These are phyloP conservation scores for Rhynchospora pubera DNA, from an alignment of 176 grass and related monocot genomes.

Conservation along the genomic window DNA sequence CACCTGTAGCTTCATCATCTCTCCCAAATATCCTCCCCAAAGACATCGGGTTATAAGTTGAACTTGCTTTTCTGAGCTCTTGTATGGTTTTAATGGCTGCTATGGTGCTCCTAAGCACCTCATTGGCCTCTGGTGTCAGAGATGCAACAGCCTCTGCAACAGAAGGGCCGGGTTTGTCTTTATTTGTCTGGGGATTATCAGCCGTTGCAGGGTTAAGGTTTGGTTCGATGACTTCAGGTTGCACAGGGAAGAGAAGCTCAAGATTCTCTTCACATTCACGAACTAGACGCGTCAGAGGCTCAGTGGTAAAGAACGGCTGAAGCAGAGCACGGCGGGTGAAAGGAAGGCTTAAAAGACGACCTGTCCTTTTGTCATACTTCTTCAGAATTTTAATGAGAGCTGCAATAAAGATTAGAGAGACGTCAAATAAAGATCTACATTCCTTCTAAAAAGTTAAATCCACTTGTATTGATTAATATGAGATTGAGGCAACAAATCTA, in stretches of 20 bases:
- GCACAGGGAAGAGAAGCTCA: slow-evolving; percentile 80
- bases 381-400: slow-evolving; percentile 91
- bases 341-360: slow-evolving; percentile 61
- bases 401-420: slow-evolving; percentile 22
- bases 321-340: slow-evolving; percentile 85
- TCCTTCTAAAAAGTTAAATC: neutral
- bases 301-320: slow-evolving; percentile 93
- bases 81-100: slow-evolving; percentile 87
- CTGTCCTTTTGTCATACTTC: slow-evolving; percentile 96
- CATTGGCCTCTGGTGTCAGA: slow-evolving; percentile 31
- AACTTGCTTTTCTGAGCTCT: slow-evolving; percentile 72
- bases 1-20: slow-evolving; percentile 59
- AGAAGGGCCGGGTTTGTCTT: slow-evolving; percentile 10
- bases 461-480: neutral
- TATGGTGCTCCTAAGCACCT: slow-evolving; percentile 73
- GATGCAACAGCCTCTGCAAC: neutral
- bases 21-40: slow-evolving; percentile 71
- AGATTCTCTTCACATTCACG: slow-evolving; percentile 82
- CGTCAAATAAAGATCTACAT: neutral
- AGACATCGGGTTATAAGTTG: slow-evolving; percentile 79
- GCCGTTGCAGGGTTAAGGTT: slow-evolving; percentile 30
- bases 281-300: slow-evolving; percentile 73
- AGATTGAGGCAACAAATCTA: neutral
- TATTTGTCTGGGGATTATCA: slow-evolving; percentile 21
- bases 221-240: slow-evolving; percentile 81